Evolutionary conservation across 2,329 filamentous ascomycete genomes (phyloP).

Genomic region (Fusarium drepaniforme): DNA sequence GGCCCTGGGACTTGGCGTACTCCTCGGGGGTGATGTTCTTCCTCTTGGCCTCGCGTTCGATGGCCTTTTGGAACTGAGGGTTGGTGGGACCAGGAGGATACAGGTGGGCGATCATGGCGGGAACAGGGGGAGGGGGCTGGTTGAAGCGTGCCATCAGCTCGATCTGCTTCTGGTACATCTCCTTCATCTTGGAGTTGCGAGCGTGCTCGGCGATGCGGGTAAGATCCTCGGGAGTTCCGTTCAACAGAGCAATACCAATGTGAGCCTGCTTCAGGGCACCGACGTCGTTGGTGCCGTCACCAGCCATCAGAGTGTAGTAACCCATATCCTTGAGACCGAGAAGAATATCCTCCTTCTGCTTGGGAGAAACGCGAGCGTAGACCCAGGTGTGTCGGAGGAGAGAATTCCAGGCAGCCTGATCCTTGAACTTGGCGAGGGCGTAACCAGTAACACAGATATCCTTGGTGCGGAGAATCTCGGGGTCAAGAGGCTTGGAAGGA

Average conservation of each 20-base stretch:
- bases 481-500: slow-evolving; percentile 82
- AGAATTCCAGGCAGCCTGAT: slow-evolving; percentile 79
- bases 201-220: slow-evolving; percentile 93
- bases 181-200: slow-evolving; percentile 97
- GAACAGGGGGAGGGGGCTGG: slow-evolving; percentile 91
- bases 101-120: slow-evolving; percentile 90
- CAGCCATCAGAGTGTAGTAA: slow-evolving; percentile 98
- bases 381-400: slow-evolving; percentile 95
- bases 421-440: slow-evolving; percentile 89
- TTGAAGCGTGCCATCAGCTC: slow-evolving; percentile 95
- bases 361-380: slow-evolving; percentile 96
- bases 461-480: slow-evolving; percentile 83
- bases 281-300: slow-evolving; percentile 98
- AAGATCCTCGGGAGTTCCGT: slow-evolving; percentile 92
- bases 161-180: slow-evolving; percentile 96
- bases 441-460: slow-evolving; percentile 98
- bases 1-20: slow-evolving; percentile 65
- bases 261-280: slow-evolving; percentile 98
- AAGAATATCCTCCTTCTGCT: slow-evolving; percentile 99
- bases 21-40: slow-evolving; percentile 77
- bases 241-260: slow-evolving; percentile 94
- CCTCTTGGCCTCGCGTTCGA: slow-evolving; percentile 85
- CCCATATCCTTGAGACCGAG: slow-evolving; percentile 95
- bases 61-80: slow-evolving; percentile 93
- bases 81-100: slow-evolving; percentile 93